Conservation (phyloP, 2,329 filamentous ascomycete genomes). For the Trichoderma koningii region DNA sequence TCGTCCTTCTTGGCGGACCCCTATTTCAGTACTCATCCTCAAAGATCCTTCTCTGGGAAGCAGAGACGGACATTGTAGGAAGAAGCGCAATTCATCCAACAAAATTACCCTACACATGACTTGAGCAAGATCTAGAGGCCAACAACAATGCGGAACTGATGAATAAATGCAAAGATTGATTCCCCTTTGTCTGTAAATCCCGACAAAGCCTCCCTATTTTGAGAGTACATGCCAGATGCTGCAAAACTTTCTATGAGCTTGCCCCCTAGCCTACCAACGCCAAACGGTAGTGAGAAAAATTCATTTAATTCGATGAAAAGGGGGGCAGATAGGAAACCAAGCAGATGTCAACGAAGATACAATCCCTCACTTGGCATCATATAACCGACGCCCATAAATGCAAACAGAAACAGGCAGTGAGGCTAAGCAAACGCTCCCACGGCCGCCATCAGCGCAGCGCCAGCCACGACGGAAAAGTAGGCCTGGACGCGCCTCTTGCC, state of each 20-base stretch:
- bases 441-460: constrained; percentile 68
- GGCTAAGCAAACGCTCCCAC: constrained; percentile 70
- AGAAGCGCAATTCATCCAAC: too few species aligned
- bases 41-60: too few species aligned
- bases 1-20: too few species aligned
- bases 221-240: constrained; percentile 1
- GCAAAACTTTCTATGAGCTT: constrained; percentile 5
- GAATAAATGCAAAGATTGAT: not conserved
- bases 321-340: not conserved
- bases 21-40: too few species aligned
- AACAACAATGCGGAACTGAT: not conserved
- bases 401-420: not conserved
- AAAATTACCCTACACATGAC: too few species aligned
- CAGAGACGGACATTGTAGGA: too few species aligned
- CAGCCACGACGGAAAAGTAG: constrained; percentile 63
- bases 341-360: not conserved
- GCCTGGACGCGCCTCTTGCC: constrained; percentile 64
- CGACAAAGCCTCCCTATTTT: not conserved
- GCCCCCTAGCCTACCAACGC: constrained; percentile 18
- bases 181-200: not conserved
- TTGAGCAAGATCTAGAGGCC: not conserved
- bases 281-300: constrained; percentile 8
- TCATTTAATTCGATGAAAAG: not conserved
- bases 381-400: not conserved
- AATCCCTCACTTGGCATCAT: not conserved